Base-by-base conservation (phyloP, 2,329 filamentous ascomycete genomes). In the Epichloe gansuensis region DNA sequence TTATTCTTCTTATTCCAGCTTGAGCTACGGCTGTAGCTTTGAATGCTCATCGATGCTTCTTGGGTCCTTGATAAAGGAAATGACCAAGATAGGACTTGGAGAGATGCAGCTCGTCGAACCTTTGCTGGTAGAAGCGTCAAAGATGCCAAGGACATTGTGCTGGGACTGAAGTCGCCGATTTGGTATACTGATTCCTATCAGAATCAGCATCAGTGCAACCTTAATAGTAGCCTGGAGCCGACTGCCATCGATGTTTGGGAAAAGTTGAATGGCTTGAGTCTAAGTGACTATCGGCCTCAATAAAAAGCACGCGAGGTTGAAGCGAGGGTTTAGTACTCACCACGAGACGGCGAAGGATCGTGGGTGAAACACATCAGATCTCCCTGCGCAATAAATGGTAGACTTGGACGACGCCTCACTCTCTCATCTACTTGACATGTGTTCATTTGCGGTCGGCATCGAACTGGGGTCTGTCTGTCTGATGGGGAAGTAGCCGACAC, bases 181-280 rank as follows among this genome's bases (percentile, higher is more conserved):
- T 31, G 25, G 25, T 31, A 9, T 1, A 5, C 4, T n/a, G 2
- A 13, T 21, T 28, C 3, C 9, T 23, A 28, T 44, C 21, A 44
- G 6, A 15, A 28, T 3, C 15, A 31, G 4, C 7, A 11, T 15
- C 0, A 6, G 1, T 45, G 43, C 6, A 17, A 12, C 15, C 15
- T 46, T 31, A 15, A 31, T 4, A 2, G 0, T 11, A 31, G n/a
- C 6, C 4, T 45, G 25, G 13, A 45, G 4, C 8, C 15, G 25
- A 4, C 1, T 7, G 1, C 31, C 13, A 6, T 5, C 1, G 7
- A 1, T 13, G 5, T 45, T 8, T 45, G 43, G 21, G 0, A n/a
- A n/a, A 0, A 0, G 11, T 17, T n/a, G 17, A 3, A n/a, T 7
- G 43, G 25, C 21, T 31, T 46, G 25, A 34, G 8, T n/a, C 8